Conservation (phyloP, 2,329 filamentous ascomycete genomes). For the Botryotinia narcissicola region DNA sequence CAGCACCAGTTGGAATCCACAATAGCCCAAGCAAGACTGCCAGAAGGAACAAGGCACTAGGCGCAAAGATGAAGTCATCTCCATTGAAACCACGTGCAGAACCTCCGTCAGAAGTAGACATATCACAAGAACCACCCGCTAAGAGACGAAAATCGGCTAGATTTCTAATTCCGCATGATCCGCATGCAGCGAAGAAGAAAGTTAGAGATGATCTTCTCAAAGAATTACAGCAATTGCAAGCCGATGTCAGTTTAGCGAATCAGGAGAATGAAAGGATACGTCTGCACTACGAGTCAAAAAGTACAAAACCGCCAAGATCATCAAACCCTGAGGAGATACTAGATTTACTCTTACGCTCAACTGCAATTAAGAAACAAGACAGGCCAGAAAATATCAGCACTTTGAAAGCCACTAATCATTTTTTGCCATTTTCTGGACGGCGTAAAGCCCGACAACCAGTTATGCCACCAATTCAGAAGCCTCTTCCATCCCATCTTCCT, state of each 20-base stretch:
- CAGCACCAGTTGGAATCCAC: conserved; percentile 58
- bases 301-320: conserved; percentile 43
- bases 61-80: conserved; percentile 36
- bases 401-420: conserved; percentile 35
- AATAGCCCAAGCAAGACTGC: conserved; percentile 54
- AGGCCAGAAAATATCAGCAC: conserved; percentile 30
- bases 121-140: conserved; percentile 10
- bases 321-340: conserved; percentile 41
- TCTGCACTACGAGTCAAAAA: conserved; percentile 41
- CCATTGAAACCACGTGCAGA: conserved; percentile 36
- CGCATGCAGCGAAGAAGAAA: conserved; percentile 48
- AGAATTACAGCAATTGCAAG: conserved; percentile 56
- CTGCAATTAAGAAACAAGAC: conserved; percentile 24
- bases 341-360: conserved; percentile 33
- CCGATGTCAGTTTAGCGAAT: conserved; percentile 56
- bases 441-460: conserved; percentile 31
- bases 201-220: conserved; percentile 52
- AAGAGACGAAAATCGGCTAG: conserved; percentile 34
- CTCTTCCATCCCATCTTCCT: conserved; percentile 59
- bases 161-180: conserved; percentile 33
- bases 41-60: conserved; percentile 41
- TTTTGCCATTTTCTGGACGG: conserved; percentile 36
- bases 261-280: conserved; percentile 58
- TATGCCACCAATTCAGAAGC: conserved; percentile 40
- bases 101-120: conserved; percentile 12